Percentiles rank a stretch among this genome's conserved stretches.
Conservation (phyloP, 2,329 filamentous ascomycete species). For the Arthrobotrys iridis region DNA sequence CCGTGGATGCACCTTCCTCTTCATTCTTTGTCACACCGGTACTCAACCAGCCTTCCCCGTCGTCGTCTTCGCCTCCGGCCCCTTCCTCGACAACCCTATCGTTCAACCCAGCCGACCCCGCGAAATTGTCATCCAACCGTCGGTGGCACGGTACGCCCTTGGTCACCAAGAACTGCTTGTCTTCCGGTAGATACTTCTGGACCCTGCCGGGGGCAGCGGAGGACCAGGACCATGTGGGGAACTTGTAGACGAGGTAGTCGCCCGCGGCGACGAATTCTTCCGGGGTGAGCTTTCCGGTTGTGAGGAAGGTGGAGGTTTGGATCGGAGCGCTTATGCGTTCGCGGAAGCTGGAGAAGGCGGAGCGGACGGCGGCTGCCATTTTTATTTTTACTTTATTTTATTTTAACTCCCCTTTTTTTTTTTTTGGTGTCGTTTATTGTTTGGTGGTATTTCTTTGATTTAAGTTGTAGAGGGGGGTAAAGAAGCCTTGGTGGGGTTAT, state of each 20-base stretch:
- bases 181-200: slow-evolving; percentile 80
- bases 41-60: slow-evolving; percentile 81
- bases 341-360: slow-evolving; percentile 88
- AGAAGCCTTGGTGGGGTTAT: too few species aligned
- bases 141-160: slow-evolving; percentile 93
- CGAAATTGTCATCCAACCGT: slow-evolving; percentile 91
- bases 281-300: slow-evolving; percentile 93
- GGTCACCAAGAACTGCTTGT: slow-evolving; percentile 95
- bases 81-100: slow-evolving; percentile 88
- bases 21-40: slow-evolving; percentile 80
- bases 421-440: background rate
- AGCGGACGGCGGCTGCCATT: slow-evolving; percentile 69
- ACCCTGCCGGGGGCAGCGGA: slow-evolving; percentile 83
- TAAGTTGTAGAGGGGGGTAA: background rate
- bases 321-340: slow-evolving; percentile 90
- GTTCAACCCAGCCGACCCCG: slow-evolving; percentile 65
- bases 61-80: slow-evolving; percentile 67
- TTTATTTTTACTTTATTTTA: slow-evolving; percentile 28
- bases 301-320: slow-evolving; percentile 91
- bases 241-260: slow-evolving; percentile 98
- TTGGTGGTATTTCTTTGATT: background rate
- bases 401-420: too few species aligned
- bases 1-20: slow-evolving; percentile 65
- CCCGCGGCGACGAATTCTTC: slow-evolving; percentile 96
- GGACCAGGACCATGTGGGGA: slow-evolving; percentile 97